phyloP scores from a whole-genome alignment of 208 protist species.

The Acanthamoeba lenticulata region DNA sequence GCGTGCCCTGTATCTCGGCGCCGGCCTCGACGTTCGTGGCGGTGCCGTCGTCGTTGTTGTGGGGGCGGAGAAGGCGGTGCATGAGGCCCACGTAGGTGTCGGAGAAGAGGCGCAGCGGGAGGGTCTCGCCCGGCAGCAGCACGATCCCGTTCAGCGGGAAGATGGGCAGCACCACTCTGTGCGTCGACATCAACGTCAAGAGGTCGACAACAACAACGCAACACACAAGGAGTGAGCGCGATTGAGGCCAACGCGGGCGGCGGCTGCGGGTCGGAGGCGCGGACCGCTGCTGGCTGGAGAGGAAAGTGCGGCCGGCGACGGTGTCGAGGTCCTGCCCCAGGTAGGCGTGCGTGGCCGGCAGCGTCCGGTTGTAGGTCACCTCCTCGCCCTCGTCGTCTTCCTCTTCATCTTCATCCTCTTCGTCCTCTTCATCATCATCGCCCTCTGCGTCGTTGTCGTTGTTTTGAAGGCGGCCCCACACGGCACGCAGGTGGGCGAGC shows the following conservation, averaged over 20 bases:
- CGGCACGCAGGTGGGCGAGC: background rate
- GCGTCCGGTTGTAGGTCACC: constrained; percentile 49
- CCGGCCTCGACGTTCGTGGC: background rate
- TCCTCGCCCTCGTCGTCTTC: background rate
- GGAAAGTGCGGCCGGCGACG: background rate
- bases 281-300: background rate
- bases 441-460: background rate
- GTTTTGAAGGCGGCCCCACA: background rate
- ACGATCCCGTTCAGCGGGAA: constrained; percentile 54
- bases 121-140: constrained; percentile 54
- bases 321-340: constrained; percentile 26
- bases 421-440: background rate
- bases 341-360: constrained; percentile 34
- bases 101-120: constrained; percentile 49
- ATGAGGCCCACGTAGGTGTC: background rate
- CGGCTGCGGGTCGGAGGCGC: background rate
- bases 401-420: background rate
- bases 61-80: background rate
- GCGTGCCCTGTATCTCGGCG: background rate
- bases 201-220: background rate
- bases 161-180: constrained; percentile 2
- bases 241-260: background rate
- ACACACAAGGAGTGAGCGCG: background rate
- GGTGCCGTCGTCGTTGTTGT: background rate
- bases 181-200: background rate